Conservation (phyloP, 805 yeast genomes). For the Zygotorulaspora florentina region DNA sequence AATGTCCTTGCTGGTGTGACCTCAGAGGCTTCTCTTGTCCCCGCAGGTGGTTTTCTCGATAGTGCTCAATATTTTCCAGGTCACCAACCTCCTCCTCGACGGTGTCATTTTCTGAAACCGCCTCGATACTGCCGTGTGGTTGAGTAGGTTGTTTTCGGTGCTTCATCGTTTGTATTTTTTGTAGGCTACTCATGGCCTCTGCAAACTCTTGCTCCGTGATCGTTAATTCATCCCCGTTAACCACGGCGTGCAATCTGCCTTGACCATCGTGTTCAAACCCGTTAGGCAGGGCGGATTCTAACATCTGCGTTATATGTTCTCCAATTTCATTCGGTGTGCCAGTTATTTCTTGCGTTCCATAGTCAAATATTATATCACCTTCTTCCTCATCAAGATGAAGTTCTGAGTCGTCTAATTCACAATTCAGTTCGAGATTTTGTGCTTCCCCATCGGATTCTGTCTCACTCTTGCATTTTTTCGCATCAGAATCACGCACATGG, state of each 20-base stretch:
- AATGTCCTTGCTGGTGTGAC: not conserved
- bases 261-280: conserved; percentile 27
- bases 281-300: conserved; percentile 30
- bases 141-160: conserved; percentile 9
- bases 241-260: conserved; percentile 26
- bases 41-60: not conserved
- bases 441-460: not conserved
- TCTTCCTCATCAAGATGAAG: conserved; percentile 27
- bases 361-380: conserved; percentile 32
- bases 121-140: not conserved
- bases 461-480: not conserved
- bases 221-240: conserved; percentile 24
- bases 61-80: not conserved
- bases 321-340: conserved; percentile 28
- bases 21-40: not conserved
- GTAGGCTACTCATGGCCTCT: conserved; percentile 14
- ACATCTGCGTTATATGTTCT: conserved; percentile 28
- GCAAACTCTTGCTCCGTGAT: conserved; percentile 21
- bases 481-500: conserved; percentile 4
- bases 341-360: conserved; percentile 25
- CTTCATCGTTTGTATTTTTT: conserved; percentile 10
- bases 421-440: conserved; percentile 6
- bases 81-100: not conserved
- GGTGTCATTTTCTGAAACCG: not conserved
- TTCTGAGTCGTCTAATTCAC: conserved; percentile 24